Evolutionary conservation across 169 alveolate genomes (phyloP).

Genomic region (Cryptosporidium ryanae): DNA sequence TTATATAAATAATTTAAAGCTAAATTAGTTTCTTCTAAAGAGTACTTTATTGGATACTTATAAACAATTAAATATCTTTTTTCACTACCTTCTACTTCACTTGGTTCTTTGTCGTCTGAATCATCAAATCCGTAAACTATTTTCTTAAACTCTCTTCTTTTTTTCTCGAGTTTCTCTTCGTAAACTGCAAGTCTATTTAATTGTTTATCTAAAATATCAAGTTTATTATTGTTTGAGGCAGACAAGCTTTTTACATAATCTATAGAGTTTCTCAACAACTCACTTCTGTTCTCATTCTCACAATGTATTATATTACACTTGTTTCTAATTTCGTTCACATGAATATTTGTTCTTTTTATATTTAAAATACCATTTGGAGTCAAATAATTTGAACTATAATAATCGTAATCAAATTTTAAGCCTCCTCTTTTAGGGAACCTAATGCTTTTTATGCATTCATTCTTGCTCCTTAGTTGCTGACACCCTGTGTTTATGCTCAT

Average conservation of each 20-base stretch:
- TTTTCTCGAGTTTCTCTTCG: slow-evolving; percentile 31
- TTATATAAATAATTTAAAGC: slow-evolving; percentile 18
- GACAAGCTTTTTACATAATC: slow-evolving; percentile 21
- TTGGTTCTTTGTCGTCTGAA: background rate
- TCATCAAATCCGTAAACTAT: slow-evolving; percentile 39
- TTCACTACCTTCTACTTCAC: background rate
- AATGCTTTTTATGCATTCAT: no score
- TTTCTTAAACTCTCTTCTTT: slow-evolving; percentile 41
- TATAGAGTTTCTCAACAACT: slow-evolving; percentile 27
- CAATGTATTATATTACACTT: slow-evolving; percentile 19
- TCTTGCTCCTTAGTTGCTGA: no score
- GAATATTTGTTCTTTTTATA: background rate
- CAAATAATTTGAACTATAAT: background rate
- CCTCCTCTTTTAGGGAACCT: no score
- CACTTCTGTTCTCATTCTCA: background rate
- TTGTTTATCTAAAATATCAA: slow-evolving; percentile 43
- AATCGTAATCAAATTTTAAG: background rate
- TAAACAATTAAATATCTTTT: background rate
- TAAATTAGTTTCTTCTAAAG: slow-evolving; percentile 3
- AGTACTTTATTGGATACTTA: slow-evolving; percentile 38
- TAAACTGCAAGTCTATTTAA: slow-evolving; percentile 63
- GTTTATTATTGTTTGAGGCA: slow-evolving; percentile 2
- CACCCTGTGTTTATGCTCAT: background rate
- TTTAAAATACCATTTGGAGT: background rate
- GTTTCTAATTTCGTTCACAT: slow-evolving; percentile 6